Conservation (phyloP, 2,329 filamentous ascomycete species). For the Alternaria panax region DNA sequence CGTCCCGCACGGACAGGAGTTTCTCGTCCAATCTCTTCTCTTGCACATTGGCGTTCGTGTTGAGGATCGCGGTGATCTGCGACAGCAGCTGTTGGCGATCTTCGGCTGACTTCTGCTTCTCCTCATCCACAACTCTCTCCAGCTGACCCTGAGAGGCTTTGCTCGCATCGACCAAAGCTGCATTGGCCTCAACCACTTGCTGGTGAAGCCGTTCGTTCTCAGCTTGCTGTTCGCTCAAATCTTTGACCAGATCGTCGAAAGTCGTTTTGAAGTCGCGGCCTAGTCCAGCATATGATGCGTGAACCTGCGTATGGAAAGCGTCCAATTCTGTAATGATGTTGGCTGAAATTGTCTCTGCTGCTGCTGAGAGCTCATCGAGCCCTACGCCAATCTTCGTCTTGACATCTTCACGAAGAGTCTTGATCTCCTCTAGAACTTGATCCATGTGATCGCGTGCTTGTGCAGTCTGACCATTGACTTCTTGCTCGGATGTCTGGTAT, state of each 20-base stretch:
- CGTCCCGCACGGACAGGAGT: constrained; percentile 68
- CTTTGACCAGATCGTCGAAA: constrained; percentile 80
- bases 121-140: constrained; percentile 74
- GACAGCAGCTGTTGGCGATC: constrained; percentile 77
- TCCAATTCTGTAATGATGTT: constrained; percentile 87
- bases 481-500: constrained; percentile 72
- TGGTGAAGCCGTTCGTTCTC: constrained; percentile 77
- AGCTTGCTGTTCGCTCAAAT: constrained; percentile 76
- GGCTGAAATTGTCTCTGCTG: constrained; percentile 86
- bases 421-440: constrained; percentile 88
- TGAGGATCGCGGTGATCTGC: constrained; percentile 81
- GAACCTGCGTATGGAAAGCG: constrained; percentile 81
- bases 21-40: constrained; percentile 72
- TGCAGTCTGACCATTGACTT: constrained; percentile 72
- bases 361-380: constrained; percentile 79
- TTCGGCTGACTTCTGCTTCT: constrained; percentile 73
- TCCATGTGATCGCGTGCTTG: constrained; percentile 86
- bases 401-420: constrained; percentile 84
- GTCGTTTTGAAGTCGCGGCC: constrained; percentile 85
- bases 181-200: constrained; percentile 75
- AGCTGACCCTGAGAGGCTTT: constrained; percentile 71
- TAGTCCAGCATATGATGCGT: constrained; percentile 81
- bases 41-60: constrained; percentile 75
- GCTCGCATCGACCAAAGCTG: constrained; percentile 72
- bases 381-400: constrained; percentile 87